phyloP scores from a whole-genome alignment of 768 basidiomycete species.

The Serendipita sp. region DNA sequence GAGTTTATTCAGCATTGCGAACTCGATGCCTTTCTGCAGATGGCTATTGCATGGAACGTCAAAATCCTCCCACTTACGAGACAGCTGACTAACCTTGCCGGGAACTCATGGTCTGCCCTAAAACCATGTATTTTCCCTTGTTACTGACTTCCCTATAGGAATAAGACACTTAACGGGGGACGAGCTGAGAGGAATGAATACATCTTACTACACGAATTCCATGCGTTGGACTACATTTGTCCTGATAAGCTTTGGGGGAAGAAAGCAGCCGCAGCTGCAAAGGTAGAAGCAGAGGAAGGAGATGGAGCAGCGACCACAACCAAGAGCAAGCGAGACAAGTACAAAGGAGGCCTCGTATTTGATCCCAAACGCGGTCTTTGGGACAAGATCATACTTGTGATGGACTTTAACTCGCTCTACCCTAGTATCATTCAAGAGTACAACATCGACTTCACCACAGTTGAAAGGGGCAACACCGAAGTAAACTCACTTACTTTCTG shows the following conservation, averaged over 20 bases:
- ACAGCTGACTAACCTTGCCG: slow-evolving; percentile 88
- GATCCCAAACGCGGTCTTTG: slow-evolving; percentile 90
- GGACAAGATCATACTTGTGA: slow-evolving; percentile 94
- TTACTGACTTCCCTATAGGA: slow-evolving; percentile 35
- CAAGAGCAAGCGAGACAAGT: slow-evolving; percentile 79
- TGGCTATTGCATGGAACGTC: slow-evolving; percentile 90
- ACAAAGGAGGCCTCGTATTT: slow-evolving; percentile 95
- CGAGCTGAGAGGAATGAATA: slow-evolving; percentile 98
- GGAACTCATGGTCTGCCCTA: slow-evolving; percentile 74
- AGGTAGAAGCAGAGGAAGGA: slow-evolving; percentile 35
- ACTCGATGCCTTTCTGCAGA: slow-evolving; percentile 88
- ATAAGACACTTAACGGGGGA: slow-evolving; percentile 90
- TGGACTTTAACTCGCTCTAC: slow-evolving; percentile 99
- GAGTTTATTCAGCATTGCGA: slow-evolving; percentile 90
- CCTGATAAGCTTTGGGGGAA: slow-evolving; percentile 88
- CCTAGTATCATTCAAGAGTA: slow-evolving; percentile 99
- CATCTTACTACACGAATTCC: slow-evolving; percentile 96
- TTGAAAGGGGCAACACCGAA: slow-evolving; percentile 49
- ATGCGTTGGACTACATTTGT: slow-evolving; percentile 86
- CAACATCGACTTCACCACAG: slow-evolving; percentile 97
- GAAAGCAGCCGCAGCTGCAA: slow-evolving; percentile 36
- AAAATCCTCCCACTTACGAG: slow-evolving; percentile 85
- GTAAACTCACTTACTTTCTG: slow-evolving; percentile 18
- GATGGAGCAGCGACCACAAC: slow-evolving; percentile 30
- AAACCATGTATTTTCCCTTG: background rate